Conservation (phyloP, 1,139 yeast genomes). For the Yarrowia galli region DNA sequence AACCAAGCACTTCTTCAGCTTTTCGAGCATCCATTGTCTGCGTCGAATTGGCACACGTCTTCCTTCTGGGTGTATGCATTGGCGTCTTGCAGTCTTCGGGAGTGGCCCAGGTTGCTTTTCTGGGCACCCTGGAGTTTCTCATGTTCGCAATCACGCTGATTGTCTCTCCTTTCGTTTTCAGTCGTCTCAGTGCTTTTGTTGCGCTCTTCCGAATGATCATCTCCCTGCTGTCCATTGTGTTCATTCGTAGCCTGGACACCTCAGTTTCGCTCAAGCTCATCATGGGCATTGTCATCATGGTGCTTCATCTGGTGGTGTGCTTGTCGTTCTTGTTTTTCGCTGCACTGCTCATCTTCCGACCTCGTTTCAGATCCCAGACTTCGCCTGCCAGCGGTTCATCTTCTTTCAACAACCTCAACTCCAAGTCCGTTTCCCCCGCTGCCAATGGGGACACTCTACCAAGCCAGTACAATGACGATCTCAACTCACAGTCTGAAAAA, state of each 20-base stretch:
- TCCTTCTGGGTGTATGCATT: conserved; percentile 40
- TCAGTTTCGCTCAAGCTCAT: conserved; percentile 12
- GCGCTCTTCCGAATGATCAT: conserved; percentile 3
- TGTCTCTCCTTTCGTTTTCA: conserved; percentile 12
- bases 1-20: not conserved
- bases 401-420: not conserved
- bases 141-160: conserved; percentile 40
- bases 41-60: conserved; percentile 15
- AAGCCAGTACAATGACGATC: conserved; percentile 23
- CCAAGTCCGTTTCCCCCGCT: not conserved
- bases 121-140: conserved; percentile 48
- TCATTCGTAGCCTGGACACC: conserved; percentile 8
- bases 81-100: conserved; percentile 52
- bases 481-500: conserved; percentile 7
- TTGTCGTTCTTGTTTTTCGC: not conserved
- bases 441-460: not conserved
- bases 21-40: conserved; percentile 13
- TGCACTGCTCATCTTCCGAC: not conserved
- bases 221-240: conserved; percentile 19
- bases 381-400: not conserved
- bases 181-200: not conserved
- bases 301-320: conserved; percentile 20
- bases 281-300: conserved; percentile 27
- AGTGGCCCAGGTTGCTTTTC: conserved; percentile 49
- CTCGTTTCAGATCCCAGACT: conserved; percentile 6